Base-by-base conservation (phyloP, 345 rosid genomes). In the Ceriops tagal region DNA sequence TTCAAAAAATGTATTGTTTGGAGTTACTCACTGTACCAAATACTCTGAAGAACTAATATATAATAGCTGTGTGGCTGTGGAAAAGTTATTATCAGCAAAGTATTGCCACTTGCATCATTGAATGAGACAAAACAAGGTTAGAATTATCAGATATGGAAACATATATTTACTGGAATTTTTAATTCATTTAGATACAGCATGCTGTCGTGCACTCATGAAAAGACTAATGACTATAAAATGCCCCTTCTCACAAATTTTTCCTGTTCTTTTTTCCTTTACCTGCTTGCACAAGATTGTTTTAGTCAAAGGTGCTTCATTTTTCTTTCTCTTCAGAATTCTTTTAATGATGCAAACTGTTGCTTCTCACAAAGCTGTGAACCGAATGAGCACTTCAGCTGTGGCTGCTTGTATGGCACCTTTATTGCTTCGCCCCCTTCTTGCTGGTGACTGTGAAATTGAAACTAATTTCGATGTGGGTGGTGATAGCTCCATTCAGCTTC, bases 381-480 rank as follows among this genome's bases (percentile, higher is more conserved):
- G 89, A 77, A 95, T 95, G 99, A 95, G 97, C 88, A 67, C 88
- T 73, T 88, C 97, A 57, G 99, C 99, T 30, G 99, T 95, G 65
- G 98, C 99, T 31, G 99, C 99, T 77, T 92, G 99, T 84, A 95
- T 92, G 99, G 99, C 98, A 67, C 99, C 99, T 68, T 84, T 95
- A 81, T 97, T 92, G 81, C 97, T 95, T 73, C 93, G 98, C 10
- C 99, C 99, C 64, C 99, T 95, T 80, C 83, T 95, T 58, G 82
- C 92, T 49, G 99, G 99, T 56, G 99, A 95, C 39, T 95, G 98
- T 84, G 96, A 95, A 72, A 88, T 95, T 78, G 99, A 90, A 76
- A 85, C 78, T 69, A 88, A 88, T 77, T 85, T 95, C 80, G 88
- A 90, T 85, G 93, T 95, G 66, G 96, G 98, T 28, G 96, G 93